phyloP scores from a whole-genome alignment of 2,329 filamentous ascomycete genomes.

The Catunica adiposa region DNA sequence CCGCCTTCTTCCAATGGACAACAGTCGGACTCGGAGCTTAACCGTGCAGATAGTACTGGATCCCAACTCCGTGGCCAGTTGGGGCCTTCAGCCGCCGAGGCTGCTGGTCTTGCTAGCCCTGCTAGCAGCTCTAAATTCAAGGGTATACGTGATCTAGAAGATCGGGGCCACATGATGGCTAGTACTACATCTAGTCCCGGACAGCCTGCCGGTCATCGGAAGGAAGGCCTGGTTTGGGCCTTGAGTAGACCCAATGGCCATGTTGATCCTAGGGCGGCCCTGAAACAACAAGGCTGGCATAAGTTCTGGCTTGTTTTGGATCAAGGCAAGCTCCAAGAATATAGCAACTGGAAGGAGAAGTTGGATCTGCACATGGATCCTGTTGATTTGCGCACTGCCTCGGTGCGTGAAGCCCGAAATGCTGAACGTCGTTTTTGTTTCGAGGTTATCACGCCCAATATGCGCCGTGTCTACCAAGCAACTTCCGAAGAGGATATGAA shows the following conservation, averaged over 20 bases:
- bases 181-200: slow-evolving; percentile 37
- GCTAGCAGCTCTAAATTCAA: slow-evolving; percentile 53
- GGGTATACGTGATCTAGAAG: slow-evolving; percentile 81
- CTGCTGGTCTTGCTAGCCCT: slow-evolving; percentile 27
- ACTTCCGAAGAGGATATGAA: slow-evolving; percentile 97
- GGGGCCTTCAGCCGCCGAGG: slow-evolving; percentile 18
- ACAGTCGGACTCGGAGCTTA: slow-evolving; percentile 52
- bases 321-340: slow-evolving; percentile 90
- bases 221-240: slow-evolving; percentile 91
- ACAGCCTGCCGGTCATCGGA: slow-evolving; percentile 49
- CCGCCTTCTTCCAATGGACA: slow-evolving; percentile 28
- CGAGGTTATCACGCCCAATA: slow-evolving; percentile 93
- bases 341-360: slow-evolving; percentile 98
- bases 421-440: slow-evolving; percentile 94
- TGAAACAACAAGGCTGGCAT: slow-evolving; percentile 97
- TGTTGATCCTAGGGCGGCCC: slow-evolving; percentile 68
- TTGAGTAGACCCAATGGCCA: slow-evolving; percentile 84
- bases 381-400: slow-evolving; percentile 92
- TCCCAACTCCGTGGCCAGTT: slow-evolving; percentile 39
- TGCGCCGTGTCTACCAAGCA: slow-evolving; percentile 90
- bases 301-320: slow-evolving; percentile 99
- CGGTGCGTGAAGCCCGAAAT: slow-evolving; percentile 86
- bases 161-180: slow-evolving; percentile 43
- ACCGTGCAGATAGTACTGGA: slow-evolving; percentile 56
- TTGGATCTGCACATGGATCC: slow-evolving; percentile 95